phyloP scores from a whole-genome alignment of 1,139 yeast species.

The Kluyveromyces sp. region DNA sequence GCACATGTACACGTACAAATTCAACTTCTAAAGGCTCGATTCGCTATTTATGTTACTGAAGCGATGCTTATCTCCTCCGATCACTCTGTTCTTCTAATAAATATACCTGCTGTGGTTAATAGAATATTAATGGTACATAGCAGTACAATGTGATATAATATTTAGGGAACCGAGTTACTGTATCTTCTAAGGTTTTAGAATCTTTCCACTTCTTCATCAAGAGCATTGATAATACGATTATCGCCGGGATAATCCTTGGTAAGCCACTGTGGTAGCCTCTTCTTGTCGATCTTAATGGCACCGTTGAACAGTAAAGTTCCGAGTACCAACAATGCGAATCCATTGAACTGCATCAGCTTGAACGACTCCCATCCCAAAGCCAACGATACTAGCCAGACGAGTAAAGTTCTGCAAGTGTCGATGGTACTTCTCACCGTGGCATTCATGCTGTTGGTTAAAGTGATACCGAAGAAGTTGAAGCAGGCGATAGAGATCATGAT shows the following conservation, averaged over 20 bases:
- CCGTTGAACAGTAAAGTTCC: constrained; percentile 76
- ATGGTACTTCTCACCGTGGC: constrained; percentile 79
- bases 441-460: constrained; percentile 56
- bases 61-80: too few species aligned
- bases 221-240: constrained; percentile 30
- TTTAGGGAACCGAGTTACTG: not conserved
- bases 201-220: constrained; percentile 38
- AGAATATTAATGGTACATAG: not conserved
- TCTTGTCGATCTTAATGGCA: constrained; percentile 44
- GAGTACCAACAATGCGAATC: constrained; percentile 56
- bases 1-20: too few species aligned
- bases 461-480: constrained; percentile 70
- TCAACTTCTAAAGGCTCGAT: too few species aligned
- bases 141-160: not conserved
- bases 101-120: not conserved
- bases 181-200: too few species aligned
- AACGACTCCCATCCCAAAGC: constrained; percentile 74
- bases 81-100: not conserved
- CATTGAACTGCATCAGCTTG: constrained; percentile 52
- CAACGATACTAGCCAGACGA: constrained; percentile 73
- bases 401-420: constrained; percentile 68
- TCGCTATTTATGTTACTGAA: too few species aligned
- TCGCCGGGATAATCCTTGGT: constrained; percentile 25
- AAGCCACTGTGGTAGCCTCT: constrained; percentile 45
- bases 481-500: constrained; percentile 69